Evolutionary conservation across 208 protist genomes (phyloP), one percentile per base, ranked within the genome.

Genomic region (Vickermania ingenoplastis): DNA sequence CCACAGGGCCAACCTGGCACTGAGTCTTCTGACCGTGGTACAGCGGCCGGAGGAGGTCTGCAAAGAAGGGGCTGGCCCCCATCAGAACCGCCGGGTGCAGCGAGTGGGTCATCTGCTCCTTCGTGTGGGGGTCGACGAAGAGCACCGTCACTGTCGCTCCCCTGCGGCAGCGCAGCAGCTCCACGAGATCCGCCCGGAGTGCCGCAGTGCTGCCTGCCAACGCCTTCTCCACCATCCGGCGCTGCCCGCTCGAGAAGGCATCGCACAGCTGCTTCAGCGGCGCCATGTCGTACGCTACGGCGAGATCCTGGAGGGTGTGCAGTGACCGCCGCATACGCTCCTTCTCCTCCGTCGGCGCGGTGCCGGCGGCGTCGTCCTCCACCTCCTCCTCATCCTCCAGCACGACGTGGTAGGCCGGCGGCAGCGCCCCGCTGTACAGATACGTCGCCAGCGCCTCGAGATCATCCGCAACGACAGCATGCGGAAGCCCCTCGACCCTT

Each of bases 41-140:
- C 21, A 92, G 69, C 2, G 85, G 85, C 0, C 79, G 72, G 17
- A 92, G 74, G 29, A 92, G 74, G 22, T 89, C 77, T 14, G 74
- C 70, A 63, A 92, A 92, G 65, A 92, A 81, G 41, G 54, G 58
- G 41, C 71, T 88, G 0, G 81, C 56, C 22, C 71, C 63, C 55
- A 77, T 73, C 17, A 92, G 68, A 27, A 92, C 72, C 54, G 74
- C 63, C 29, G 81, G 69, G 68, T 92, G 85, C 48, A 89, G 67
- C 2, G 81, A 53, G 49, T 83, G 77, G 21, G 64, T 66, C 1
- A 65, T 63, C 52, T 86, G 68, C 62, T 81, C 73, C 48, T 81
- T 76, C 0, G 85, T 92, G 68, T 92, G 82, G 7, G 85, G 85
- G 54, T 92, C 85, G 2, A 85, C 68, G 45, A 89, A 87, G 48